Evolutionary conservation across 2,329 filamentous ascomycete species (phyloP).

Genomic region (Mollisiaceae sp.): DNA sequence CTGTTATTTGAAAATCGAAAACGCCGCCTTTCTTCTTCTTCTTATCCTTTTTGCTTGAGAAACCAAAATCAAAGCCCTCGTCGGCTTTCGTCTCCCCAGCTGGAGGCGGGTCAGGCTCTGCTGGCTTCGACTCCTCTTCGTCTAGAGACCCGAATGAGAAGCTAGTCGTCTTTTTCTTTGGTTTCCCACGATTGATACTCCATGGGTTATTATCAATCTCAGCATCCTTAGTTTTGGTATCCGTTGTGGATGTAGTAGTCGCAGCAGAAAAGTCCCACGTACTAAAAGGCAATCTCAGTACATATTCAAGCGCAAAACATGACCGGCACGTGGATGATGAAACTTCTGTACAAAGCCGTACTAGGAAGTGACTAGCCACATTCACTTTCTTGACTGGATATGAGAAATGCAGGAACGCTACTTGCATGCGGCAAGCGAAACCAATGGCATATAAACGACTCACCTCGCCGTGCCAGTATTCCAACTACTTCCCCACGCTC

Average conservation of each 20-base stretch:
- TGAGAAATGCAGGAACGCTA: slow-evolving; percentile 4
- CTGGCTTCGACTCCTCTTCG: slow-evolving; percentile 45
- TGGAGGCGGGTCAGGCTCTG: slow-evolving; percentile 33
- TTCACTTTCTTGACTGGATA: slow-evolving; percentile 4
- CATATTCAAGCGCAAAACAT: neutral
- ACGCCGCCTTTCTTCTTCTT: slow-evolving; percentile 50
- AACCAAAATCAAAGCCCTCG: slow-evolving; percentile 46
- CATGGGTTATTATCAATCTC: slow-evolving; percentile 55
- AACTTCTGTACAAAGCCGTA: neutral
- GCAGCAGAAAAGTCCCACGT: slow-evolving; percentile 37
- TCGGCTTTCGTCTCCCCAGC: slow-evolving; percentile 44
- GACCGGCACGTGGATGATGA: neutral
- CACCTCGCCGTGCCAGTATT: slow-evolving; percentile 50
- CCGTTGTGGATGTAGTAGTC: slow-evolving; percentile 45
- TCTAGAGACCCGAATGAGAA: slow-evolving; percentile 56
- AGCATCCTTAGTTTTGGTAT: slow-evolving; percentile 49
- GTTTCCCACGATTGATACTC: slow-evolving; percentile 52
- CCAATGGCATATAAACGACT: slow-evolving; percentile 14
- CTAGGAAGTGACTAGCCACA: slow-evolving; percentile 10
- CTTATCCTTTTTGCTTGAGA: slow-evolving; percentile 52
- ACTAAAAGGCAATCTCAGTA: slow-evolving; percentile 20
- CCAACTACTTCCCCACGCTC: slow-evolving; percentile 66
- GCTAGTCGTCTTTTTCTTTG: slow-evolving; percentile 57
- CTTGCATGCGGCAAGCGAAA: slow-evolving; percentile 4
- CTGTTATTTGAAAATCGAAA: slow-evolving; percentile 31